Base-by-base conservation (phyloP, 208 protist species). In the Crithidia brevicula region DNA sequence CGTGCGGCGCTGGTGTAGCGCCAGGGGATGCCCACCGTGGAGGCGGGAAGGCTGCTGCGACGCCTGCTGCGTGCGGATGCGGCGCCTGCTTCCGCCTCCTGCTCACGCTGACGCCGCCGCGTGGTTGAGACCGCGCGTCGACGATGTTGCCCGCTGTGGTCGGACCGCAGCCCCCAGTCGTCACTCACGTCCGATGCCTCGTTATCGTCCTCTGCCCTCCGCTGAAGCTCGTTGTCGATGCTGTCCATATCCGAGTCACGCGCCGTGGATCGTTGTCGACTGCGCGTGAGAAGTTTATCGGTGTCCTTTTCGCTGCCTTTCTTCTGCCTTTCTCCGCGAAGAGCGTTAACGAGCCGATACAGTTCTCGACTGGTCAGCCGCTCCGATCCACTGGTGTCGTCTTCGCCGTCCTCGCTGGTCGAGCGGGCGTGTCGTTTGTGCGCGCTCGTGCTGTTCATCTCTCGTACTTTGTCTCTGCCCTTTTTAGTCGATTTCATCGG, bases 11-110 rank as follows among this genome's bases (percentile, higher is more conserved):
- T 65, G 10, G 66, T 69, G 64, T 84, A 85, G 16, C 83, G 83
- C 86, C 86, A 92, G 18, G 86, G 82, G 22, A 82, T 72, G 11
- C 75, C 78, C 9, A 81, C 23, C 6, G 77, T 67, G 38, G 62
- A 69, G 59, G 62, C 40, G 36, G 71, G 51, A 5, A 57, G 47
- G 10, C 38, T 49, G 50, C 63, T 59, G 57, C 62, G 64, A 18
- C 43, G 42, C 16, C 36, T 20, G 33, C 22, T 20, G 15, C 20
- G 31, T 23, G 10, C 27, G 49, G 42, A n/a, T 49, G 27, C 34
- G 20, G 50, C 50, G 46, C 34, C 30, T 59, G 25, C 40, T 31
- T 33, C 40, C 0, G 45, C 58, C 13, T 38, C 58, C 1, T 28
- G 11, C 3, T 2, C 20, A 16, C 33, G 43, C 46, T 57, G 47